Base-by-base conservation (phyloP, 805 yeast species). In the Yarrowia hollandica region DNA sequence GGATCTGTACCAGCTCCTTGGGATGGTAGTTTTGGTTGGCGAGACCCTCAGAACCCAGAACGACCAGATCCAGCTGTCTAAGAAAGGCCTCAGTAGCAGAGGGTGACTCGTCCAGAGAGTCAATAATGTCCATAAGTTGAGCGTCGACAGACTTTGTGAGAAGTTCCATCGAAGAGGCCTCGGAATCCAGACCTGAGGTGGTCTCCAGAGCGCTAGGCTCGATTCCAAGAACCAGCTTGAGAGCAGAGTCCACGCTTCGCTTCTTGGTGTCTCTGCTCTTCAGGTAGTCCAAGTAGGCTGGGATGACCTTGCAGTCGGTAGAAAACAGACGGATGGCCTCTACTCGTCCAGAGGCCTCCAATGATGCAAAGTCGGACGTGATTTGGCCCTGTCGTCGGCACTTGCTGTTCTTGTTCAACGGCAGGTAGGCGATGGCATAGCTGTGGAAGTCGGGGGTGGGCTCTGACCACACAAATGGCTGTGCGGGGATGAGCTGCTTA, bases 11-110 rank as follows among this genome's bases (percentile, higher is more conserved):
- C n/a, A 52, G 35, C 16, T 52, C 44, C 35, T 52, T 35, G 44
- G 58, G 58, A 14, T 52, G 58, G 58, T 52, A 52, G 25, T 35
- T 52, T 18, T 52, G 44, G 58, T 52, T 37, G 26, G 44, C 42
- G 12, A 52, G 58, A 10, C 58, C 58, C 38, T 37, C 44, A 18
- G 58, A 52, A 5, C 58, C 58, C 25, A 52, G 25, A 23, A 37
- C 58, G 25, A 52, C 33, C 25, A 52, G 58, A 28, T 35, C 58
- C 25, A 52, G 33, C 42, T 52, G 58, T 16, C 34, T 34, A 9
- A 35, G 21, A 25, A 52, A 37, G 26, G 42, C 44, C 33, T 52
- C 44, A 9, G 44, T 25, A 44, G 35, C 44, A 9, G 44, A n/a
- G 14, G 42, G 35, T 3, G 42, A 37, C 44, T 52, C 26, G 44